These are phyloP conservation scores for Malus hybrid DNA, from an alignment of 331 rosid genomes.

Conservation along the genomic window DNA sequence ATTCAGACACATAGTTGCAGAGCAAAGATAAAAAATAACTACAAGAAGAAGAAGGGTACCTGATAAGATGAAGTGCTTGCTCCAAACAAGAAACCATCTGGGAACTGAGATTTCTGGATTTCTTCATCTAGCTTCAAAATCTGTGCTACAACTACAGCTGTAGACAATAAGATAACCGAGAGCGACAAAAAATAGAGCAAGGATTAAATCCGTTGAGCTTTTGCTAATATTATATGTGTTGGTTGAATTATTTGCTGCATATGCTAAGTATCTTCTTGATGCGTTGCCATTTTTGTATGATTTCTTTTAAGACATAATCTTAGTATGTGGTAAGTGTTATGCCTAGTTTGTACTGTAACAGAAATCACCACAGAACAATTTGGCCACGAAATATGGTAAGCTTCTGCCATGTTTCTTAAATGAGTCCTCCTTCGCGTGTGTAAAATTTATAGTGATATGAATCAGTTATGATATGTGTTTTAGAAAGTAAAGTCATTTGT, in stretches of 20 bases:
- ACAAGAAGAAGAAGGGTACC: slow-evolving; percentile 7
- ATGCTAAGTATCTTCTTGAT: not conserved
- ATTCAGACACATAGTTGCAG: not conserved
- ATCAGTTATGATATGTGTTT: not conserved
- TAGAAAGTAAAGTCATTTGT: not conserved
- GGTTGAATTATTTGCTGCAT: not conserved
- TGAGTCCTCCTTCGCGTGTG: not conserved
- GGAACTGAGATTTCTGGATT: slow-evolving; percentile 35
- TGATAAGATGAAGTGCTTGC: slow-evolving; percentile 59
- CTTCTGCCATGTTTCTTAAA: not conserved
- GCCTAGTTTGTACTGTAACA: not conserved
- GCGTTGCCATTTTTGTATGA: not conserved
- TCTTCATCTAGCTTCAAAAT: slow-evolving; percentile 11
- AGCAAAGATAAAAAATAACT: not conserved
- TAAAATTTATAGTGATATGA: not conserved
- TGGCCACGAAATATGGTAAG: not conserved
- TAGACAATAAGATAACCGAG: slow-evolving; percentile 4
- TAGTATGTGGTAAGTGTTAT: not conserved
- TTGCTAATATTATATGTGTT: not conserved
- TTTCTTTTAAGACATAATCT: not conserved
- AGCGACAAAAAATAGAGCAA: not conserved
- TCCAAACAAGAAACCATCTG: slow-evolving; percentile 51
- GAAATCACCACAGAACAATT: not conserved
- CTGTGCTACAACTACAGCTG: slow-evolving; percentile 5
- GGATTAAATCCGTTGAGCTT: slow-evolving; percentile 36